Evolutionary conservation across 768 basidiomycete species (phyloP).

Genomic region (Mycena latifolia): DNA sequence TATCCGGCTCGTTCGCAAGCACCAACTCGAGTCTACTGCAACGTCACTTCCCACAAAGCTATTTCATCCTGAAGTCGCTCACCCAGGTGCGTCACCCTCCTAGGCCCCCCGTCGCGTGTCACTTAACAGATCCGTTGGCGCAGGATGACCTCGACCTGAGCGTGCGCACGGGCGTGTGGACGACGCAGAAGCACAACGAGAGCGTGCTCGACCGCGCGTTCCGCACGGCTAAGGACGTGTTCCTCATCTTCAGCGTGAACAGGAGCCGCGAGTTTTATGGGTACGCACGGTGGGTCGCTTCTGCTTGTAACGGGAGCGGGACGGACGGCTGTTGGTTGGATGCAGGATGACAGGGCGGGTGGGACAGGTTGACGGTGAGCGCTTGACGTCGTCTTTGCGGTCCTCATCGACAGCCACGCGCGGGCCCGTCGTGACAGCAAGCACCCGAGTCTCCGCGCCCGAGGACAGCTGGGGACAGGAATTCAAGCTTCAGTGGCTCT

Average conservation of each 20-base stretch:
- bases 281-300: too few species aligned
- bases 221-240: conserved; percentile 90
- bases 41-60: conserved; percentile 19
- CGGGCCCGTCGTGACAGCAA: too few species aligned
- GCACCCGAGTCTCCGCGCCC: too few species aligned
- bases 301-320: too few species aligned
- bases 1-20: not conserved
- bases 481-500: too few species aligned
- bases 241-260: conserved; percentile 92
- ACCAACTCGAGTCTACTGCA: conserved; percentile 11
- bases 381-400: too few species aligned
- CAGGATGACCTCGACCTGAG: conserved; percentile 86
- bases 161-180: conserved; percentile 85
- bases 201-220: conserved; percentile 91
- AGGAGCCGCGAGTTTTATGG: conserved; percentile 96
- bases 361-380: too few species aligned
- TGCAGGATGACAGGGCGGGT: too few species aligned
- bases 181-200: conserved; percentile 94
- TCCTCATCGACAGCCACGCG: too few species aligned
- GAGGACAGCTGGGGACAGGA: too few species aligned
- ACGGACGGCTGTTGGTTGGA: too few species aligned
- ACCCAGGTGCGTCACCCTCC: conserved; percentile 1
- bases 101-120: too few species aligned
- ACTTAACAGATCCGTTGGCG: not conserved
- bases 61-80: conserved; percentile 14